A percentile compares a stretch with the other conserved stretches of the same genome.
Conservation (phyloP, 257 asterid genomes). For the Solanum etuberosum region DNA sequence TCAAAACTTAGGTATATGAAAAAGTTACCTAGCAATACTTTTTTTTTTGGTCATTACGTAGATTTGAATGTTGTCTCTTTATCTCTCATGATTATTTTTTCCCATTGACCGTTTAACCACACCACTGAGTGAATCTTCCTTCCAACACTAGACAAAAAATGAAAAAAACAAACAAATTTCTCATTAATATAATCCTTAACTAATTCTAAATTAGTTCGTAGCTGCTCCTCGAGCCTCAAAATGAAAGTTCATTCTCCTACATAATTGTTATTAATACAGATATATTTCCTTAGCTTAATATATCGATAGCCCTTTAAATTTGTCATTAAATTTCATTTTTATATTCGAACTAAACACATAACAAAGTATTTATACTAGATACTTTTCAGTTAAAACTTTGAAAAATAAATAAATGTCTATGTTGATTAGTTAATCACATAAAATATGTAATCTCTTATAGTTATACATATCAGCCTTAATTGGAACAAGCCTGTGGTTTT, state of each 20-base stretch:
- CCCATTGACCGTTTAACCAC: neutral
- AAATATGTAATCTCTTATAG: neutral
- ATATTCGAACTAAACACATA: neutral
- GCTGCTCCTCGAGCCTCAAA: neutral
- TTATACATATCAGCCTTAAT: neutral
- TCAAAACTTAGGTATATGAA: neutral
- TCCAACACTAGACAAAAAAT: no score
- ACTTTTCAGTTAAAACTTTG: no score
- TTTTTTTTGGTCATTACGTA: neutral
- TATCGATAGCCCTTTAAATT: neutral
- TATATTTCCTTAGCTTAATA: neutral
- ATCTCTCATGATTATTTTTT: neutral
- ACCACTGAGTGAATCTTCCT: neutral
- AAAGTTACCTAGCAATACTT: neutral
- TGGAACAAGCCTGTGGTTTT: neutral
- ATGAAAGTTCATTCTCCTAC: neutral
- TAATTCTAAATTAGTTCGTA: neutral
- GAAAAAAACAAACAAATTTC: no score
- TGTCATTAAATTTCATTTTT: neutral
- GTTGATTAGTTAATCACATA: neutral
- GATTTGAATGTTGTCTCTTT: neutral
- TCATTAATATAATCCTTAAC: no score
- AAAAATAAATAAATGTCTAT: no score
- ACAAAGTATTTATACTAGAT: no score
- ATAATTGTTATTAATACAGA: neutral